Evolutionary conservation across 179 eudicot species (phyloP).

Genomic region (Beta corolliflora): DNA sequence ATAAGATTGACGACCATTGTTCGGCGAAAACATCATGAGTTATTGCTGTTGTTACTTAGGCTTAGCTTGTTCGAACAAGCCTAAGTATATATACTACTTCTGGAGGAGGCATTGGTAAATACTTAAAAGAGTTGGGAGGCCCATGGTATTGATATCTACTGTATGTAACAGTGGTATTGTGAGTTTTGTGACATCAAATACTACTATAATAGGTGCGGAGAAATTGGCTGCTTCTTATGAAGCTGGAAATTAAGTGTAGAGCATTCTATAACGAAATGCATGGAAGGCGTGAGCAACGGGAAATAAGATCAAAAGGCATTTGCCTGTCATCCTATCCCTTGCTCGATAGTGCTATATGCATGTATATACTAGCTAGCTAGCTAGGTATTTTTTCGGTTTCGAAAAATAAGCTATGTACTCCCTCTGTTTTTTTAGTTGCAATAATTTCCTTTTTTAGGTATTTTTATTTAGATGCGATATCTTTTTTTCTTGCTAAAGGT

Average conservation of each 20-base stretch:
- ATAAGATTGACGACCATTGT: background rate
- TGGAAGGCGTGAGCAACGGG: background rate
- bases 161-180: background rate
- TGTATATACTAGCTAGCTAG: background rate
- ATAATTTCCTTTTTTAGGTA: too few species aligned
- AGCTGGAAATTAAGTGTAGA: background rate
- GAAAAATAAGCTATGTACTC: too few species aligned
- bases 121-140: background rate
- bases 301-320: background rate
- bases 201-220: background rate
- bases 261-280: background rate
- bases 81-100: background rate
- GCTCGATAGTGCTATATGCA: background rate
- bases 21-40: background rate
- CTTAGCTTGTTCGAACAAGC: background rate
- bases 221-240: slow-evolving; percentile 12
- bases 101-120: background rate
- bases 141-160: background rate
- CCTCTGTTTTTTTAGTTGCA: too few species aligned
- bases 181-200: background rate
- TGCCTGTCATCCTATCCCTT: background rate
- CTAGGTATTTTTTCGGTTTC: too few species aligned
- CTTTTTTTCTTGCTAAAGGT: too few species aligned
- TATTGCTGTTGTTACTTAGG: background rate
- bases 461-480: too few species aligned